Evolutionary conservation across 352 stramenopile species (phyloP).

Genomic region (Globisporangium paroecandrum): DNA sequence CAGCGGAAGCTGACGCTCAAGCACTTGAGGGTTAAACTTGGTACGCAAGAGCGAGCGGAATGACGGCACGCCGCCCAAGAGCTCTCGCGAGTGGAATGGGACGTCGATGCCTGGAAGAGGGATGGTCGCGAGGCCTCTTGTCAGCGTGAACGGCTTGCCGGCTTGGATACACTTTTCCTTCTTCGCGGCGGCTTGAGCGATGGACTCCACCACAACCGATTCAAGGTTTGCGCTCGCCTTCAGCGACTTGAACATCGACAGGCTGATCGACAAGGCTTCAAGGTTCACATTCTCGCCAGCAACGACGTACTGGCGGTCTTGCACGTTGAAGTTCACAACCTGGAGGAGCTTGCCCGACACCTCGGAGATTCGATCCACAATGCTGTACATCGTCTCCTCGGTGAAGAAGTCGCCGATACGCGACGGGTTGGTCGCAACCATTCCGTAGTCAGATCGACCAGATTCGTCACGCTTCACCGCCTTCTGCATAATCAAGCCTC

Average conservation of each 20-base stretch:
- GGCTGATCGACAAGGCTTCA: slow-evolving; percentile 63
- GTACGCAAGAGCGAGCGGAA: slow-evolving; percentile 72
- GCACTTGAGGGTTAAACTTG: slow-evolving; percentile 65
- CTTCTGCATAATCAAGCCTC: slow-evolving; percentile 66
- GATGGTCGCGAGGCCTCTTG: slow-evolving; percentile 76
- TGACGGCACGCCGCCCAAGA: slow-evolving; percentile 75
- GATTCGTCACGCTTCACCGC: slow-evolving; percentile 52
- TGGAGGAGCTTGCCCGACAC: slow-evolving; percentile 73
- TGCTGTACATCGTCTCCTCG: slow-evolving; percentile 57
- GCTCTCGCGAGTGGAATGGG: slow-evolving; percentile 85
- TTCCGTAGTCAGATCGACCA: slow-evolving; percentile 81
- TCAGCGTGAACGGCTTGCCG: slow-evolving; percentile 58
- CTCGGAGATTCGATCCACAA: slow-evolving; percentile 63
- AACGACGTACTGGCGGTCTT: slow-evolving; percentile 82
- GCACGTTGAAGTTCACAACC: slow-evolving; percentile 88
- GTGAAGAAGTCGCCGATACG: slow-evolving; percentile 72
- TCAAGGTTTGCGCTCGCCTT: slow-evolving; percentile 44
- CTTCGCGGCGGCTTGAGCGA: slow-evolving; percentile 50
- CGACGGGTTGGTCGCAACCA: slow-evolving; percentile 83
- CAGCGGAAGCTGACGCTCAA: slow-evolving; percentile 64
- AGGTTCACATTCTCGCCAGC: slow-evolving; percentile 81
- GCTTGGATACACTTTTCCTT: slow-evolving; percentile 54
- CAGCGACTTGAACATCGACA: slow-evolving; percentile 47
- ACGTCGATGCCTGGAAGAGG: slow-evolving; percentile 87
- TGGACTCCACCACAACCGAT: slow-evolving; percentile 48